These are phyloP conservation scores for Tremella fuciformis DNA, from an alignment of 768 basidiomycete genomes.

Conservation along the genomic window DNA sequence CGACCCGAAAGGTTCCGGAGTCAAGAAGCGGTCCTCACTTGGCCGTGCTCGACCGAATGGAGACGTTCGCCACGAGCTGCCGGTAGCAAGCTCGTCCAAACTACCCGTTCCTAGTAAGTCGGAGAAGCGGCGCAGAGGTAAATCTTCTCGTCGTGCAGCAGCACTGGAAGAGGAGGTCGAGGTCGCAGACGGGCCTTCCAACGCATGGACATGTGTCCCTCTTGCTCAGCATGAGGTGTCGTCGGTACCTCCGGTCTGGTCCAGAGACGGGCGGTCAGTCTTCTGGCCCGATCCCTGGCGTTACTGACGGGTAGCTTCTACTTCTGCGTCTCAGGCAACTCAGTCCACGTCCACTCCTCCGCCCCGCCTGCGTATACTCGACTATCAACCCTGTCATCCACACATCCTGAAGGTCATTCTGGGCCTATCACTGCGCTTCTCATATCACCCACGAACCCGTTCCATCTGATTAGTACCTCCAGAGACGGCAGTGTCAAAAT, in stretches of 20 bases:
- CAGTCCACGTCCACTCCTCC: constrained; percentile 81
- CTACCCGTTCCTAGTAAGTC: neutral
- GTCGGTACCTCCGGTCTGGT: constrained; percentile 66
- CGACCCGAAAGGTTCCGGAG: too few species aligned
- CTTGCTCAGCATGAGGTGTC: constrained; percentile 41
- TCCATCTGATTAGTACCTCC: constrained; percentile 84
- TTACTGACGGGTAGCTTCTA: constrained; percentile 62
- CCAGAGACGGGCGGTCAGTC: constrained; percentile 77
- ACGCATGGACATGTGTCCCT: constrained; percentile 33
- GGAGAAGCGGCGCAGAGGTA: constrained; percentile 10
- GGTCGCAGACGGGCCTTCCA: too few species aligned
- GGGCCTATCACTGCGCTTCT: constrained; percentile 69
- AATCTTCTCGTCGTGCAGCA: neutral
- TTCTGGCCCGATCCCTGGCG: neutral
- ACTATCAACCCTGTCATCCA: constrained; percentile 59
- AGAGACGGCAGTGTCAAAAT: constrained; percentile 77
- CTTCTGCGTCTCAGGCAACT: constrained; percentile 76
- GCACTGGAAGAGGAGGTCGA: neutral
- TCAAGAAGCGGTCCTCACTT: too few species aligned
- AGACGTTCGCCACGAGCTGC: neutral
- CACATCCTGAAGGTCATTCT: constrained; percentile 52
- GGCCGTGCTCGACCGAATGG: too few species aligned
- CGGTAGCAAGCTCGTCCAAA: neutral
- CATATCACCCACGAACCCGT: constrained; percentile 78
- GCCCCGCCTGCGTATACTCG: constrained; percentile 80